Conservation (phyloP, 192 early-diverging fungal genomes). For the Mortierella hygrophila region DNA sequence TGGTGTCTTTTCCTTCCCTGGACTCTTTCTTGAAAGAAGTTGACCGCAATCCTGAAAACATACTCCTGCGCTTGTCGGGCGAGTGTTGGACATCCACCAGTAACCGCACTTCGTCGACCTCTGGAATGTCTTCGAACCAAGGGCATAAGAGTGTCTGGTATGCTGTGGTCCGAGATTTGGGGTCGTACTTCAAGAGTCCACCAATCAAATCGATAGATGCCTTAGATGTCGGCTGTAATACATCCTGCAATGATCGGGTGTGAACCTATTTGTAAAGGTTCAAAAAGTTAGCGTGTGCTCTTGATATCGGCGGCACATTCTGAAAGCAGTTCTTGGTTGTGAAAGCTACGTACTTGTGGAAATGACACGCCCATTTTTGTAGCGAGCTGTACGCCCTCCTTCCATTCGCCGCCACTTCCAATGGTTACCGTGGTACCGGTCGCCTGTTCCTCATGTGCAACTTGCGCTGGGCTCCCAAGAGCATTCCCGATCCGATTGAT, state of each 20-base stretch:
- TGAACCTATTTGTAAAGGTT: slow-evolving; percentile 46
- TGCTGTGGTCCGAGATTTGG: slow-evolving; percentile 79
- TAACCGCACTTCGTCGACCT: slow-evolving; percentile 22
- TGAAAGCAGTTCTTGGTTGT: slow-evolving; percentile 39
- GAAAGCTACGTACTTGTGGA: slow-evolving; percentile 56
- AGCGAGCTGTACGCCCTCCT: slow-evolving; percentile 78
- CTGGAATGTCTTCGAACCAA: slow-evolving; percentile 64
- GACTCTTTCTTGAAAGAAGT: slow-evolving; percentile 31
- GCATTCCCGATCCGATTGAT: slow-evolving; percentile 86
- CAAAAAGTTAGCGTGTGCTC: slow-evolving; percentile 69
- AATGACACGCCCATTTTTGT: slow-evolving; percentile 77
- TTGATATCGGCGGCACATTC: slow-evolving; percentile 70
- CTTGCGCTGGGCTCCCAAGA: slow-evolving; percentile 76
- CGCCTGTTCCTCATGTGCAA: not conserved
- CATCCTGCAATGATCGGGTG: slow-evolving; percentile 63
- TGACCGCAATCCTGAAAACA: slow-evolving; percentile 28
- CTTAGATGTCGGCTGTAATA: slow-evolving; percentile 70
- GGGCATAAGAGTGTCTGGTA: slow-evolving; percentile 74
- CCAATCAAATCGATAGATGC: slow-evolving; percentile 74
- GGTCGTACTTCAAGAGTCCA: slow-evolving; percentile 85
- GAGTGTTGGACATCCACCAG: slow-evolving; percentile 41
- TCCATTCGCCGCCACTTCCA: slow-evolving; percentile 72
- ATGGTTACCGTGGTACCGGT: not conserved
- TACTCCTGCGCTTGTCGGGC: slow-evolving; percentile 36
- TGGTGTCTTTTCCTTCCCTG: slow-evolving; percentile 8